Percentiles rank a stretch among this genome's conserved stretches.
Conservation (phyloP, 345 rosid genomes). For the Cardamine chenopodiifolia region DNA sequence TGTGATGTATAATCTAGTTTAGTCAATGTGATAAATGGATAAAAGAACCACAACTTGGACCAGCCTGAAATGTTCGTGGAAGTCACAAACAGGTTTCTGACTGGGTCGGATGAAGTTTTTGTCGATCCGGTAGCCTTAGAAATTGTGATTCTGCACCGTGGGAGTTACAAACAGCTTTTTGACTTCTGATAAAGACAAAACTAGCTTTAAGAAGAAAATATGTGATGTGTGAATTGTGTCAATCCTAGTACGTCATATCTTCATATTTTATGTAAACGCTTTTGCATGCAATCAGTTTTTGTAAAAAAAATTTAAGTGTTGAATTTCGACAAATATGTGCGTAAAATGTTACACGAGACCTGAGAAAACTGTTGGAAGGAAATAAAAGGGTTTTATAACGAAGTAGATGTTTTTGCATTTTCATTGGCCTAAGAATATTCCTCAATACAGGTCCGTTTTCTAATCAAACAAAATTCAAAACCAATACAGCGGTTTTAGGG, state of each 20-base stretch:
- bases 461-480: background rate
- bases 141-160: background rate
- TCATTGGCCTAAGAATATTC: slow-evolving; percentile 16
- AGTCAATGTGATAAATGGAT: too few species aligned
- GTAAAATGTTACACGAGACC: too few species aligned
- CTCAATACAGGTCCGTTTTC: slow-evolving; percentile 1
- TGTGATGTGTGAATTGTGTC: background rate
- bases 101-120: background rate
- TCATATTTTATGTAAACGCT: background rate
- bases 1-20: background rate
- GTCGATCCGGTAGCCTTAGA: background rate
- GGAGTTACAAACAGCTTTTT: background rate
- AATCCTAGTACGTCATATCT: background rate
- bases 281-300: background rate
- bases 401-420: too few species aligned
- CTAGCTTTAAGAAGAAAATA: background rate
- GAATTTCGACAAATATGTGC: too few species aligned
- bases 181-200: background rate
- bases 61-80: background rate
- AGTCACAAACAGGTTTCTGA: background rate
- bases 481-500: background rate
- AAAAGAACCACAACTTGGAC: background rate
- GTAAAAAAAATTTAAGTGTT: too few species aligned
- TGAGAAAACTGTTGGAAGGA: too few species aligned
- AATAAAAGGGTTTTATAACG: too few species aligned